Evolutionary conservation across 169 alveolate species (phyloP).

Genomic region (Eimeria necatrix): DNA sequence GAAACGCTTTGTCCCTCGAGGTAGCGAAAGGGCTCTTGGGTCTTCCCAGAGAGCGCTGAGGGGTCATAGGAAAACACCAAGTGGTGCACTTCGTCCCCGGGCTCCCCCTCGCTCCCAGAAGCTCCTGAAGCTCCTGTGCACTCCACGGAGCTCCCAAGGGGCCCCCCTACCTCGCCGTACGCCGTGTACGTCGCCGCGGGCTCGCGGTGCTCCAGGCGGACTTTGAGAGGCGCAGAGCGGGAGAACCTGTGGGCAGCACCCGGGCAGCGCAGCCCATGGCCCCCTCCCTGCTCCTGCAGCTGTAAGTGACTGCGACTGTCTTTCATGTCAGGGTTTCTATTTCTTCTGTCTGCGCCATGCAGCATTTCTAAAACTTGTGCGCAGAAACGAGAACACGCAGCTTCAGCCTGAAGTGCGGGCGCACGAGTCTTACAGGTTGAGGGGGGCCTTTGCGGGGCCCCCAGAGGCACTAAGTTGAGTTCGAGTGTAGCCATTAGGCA

Average conservation of each 20-base stretch:
- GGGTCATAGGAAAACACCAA: constrained; percentile 58
- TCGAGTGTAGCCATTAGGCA: too few relatives aligned
- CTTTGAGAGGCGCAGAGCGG: constrained; percentile 27
- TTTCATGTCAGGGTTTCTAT: too few relatives aligned
- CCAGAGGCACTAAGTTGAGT: neutral
- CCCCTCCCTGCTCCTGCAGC: neutral
- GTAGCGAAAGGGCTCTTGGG: constrained; percentile 41
- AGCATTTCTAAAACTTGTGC: neutral
- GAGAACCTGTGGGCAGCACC: constrained; percentile 1
- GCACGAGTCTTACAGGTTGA: neutral
- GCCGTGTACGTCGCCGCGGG: constrained; percentile 19
- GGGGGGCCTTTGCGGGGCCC: neutral
- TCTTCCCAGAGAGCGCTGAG: constrained; percentile 11
- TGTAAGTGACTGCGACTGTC: too few relatives aligned
- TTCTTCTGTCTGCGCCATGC: neutral
- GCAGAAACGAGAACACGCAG: too few relatives aligned
- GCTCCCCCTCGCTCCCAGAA: neutral
- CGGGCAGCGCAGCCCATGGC: neutral
- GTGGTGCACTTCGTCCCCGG: constrained; percentile 40
- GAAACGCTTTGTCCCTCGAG: constrained; percentile 60
- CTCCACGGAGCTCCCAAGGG: neutral
- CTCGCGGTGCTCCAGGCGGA: constrained; percentile 61
- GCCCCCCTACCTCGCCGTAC: neutral
- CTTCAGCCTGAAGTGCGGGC: too few relatives aligned
- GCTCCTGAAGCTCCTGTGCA: neutral